These are phyloP conservation scores for Kwoniella europaea DNA, from an alignment of 768 basidiomycete species.

Conservation along the genomic window DNA sequence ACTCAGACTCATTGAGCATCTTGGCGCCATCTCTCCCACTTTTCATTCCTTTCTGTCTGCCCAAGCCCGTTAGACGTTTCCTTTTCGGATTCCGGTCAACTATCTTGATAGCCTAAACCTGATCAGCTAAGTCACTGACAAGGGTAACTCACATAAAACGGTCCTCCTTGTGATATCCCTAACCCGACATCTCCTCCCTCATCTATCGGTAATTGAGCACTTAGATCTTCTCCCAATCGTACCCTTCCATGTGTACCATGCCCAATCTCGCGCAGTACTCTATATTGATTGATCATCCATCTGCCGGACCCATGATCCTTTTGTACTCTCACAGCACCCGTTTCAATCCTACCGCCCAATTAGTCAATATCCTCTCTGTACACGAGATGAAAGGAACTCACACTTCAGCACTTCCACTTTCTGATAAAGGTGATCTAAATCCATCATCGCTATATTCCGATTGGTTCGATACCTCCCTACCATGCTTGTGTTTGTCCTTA, in stretches of 20 bases:
- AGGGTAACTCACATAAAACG: slow-evolving; percentile 31
- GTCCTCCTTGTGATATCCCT: slow-evolving; percentile 31
- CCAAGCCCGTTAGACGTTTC: slow-evolving; percentile 70
- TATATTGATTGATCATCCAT: slow-evolving; percentile 81
- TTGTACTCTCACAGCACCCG: slow-evolving; percentile 42
- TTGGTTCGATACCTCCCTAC: slow-evolving; percentile 1
- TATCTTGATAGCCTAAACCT: slow-evolving; percentile 59
- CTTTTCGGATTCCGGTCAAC: slow-evolving; percentile 65
- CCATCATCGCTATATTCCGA: slow-evolving; percentile 21
- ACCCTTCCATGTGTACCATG: slow-evolving; percentile 91
- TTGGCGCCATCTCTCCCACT: slow-evolving; percentile 41
- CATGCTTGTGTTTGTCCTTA: slow-evolving; percentile 1
- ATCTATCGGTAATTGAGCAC: slow-evolving; percentile 23
- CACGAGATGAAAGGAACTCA: slow-evolving; percentile 15
- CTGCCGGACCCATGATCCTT: slow-evolving; percentile 53
- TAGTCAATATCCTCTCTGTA: slow-evolving; percentile 9
- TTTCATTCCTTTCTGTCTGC: slow-evolving; percentile 68
- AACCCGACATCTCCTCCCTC: slow-evolving; percentile 25
- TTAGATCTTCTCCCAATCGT: slow-evolving; percentile 69
- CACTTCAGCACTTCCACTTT: slow-evolving; percentile 42
- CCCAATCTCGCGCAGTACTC: slow-evolving; percentile 74
- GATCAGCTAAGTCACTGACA: not conserved
- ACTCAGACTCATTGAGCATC: slow-evolving; percentile 49
- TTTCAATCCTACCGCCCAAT: slow-evolving; percentile 48
- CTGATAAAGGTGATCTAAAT: slow-evolving; percentile 30